Evolutionary conservation across 1,284 basidiomycete genomes (phyloP), one percentile per base, ranked within the genome.

Genomic region (Irpex rosettiformis): DNA sequence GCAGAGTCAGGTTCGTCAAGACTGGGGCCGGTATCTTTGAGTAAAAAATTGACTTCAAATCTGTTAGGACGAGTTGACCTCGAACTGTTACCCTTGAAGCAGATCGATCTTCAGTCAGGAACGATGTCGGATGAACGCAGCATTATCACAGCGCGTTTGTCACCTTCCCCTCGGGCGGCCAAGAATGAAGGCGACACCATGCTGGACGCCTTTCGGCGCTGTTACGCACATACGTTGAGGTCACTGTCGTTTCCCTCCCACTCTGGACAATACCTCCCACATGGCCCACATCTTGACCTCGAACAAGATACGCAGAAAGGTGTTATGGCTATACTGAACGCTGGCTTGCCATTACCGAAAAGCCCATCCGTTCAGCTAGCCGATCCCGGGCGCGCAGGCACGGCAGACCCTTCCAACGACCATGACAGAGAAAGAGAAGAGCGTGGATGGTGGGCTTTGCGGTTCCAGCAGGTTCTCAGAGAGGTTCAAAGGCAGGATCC

Each of bases 381-480:
- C 1, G 77, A 77, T 40, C 65, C 65, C 0, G 24, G 58, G 25
- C 56, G 54, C 13, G 65, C 70, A 28, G 62, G 66, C 7, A 69
- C 52, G 6, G 55, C 67, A 10, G 65, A 72, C 55, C 61, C 63
- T 8, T 62, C 71, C 37, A 57, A 25, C 18, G 60, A 61, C 21
- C 71, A 69, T 25, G 70, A 75, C 54, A 76, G 76, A 56, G 90
- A 92, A 66, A 72, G 88, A 43, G 86, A 91, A 68, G 88, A 92
- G 64, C 77, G 90, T 0, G 86, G 83, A 2, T 93, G 89, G 88
- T 93, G 91, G 90, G 79, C 84, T 2, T 66, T 86, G 55, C 75
- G 88, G 47, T 91, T 91, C 65, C 84, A 86, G 63, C 82, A 88
- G 62, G 84, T 91, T 4, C 74, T 88, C 61, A 71, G 74, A 29